These are phyloP conservation scores for Cyphellophora attinorum DNA, from an alignment of 2,329 filamentous ascomycete genomes.

Conservation along the genomic window DNA sequence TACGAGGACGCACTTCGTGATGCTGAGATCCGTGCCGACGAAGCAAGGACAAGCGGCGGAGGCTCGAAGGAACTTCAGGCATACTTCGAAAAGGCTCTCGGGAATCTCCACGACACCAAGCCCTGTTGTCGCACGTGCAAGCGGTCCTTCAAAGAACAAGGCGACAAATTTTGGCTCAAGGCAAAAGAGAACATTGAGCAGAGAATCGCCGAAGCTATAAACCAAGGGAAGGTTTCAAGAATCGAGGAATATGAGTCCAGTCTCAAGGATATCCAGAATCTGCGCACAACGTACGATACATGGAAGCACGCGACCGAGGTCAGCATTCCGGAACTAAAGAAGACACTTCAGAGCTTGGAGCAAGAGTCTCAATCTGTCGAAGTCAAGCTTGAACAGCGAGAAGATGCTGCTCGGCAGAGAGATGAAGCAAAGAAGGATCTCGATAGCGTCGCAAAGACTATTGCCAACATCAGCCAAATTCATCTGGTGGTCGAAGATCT, in stretches of 20 bases:
- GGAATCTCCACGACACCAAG: slow-evolving; percentile 45
- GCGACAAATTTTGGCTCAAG: slow-evolving; percentile 49
- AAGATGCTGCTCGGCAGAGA: slow-evolving; percentile 52
- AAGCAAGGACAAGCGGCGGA: slow-evolving; percentile 53
- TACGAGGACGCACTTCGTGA: slow-evolving; percentile 45
- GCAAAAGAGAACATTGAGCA: slow-evolving; percentile 57
- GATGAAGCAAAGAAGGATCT: slow-evolving; percentile 62
- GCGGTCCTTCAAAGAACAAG: slow-evolving; percentile 50
- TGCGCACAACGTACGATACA: slow-evolving; percentile 61
- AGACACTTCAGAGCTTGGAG: slow-evolving; percentile 54
- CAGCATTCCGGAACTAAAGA: slow-evolving; percentile 61
- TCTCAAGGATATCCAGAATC: slow-evolving; percentile 52
- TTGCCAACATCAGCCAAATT: slow-evolving; percentile 65
- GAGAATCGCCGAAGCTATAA: slow-evolving; percentile 17
- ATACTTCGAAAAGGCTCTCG: slow-evolving; percentile 62
- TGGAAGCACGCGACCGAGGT: slow-evolving; percentile 57
- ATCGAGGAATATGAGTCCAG: slow-evolving; percentile 54
- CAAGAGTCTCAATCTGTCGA: slow-evolving; percentile 52
- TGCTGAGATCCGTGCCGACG: slow-evolving; percentile 41
- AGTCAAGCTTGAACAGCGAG: slow-evolving; percentile 55
- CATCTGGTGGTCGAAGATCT: slow-evolving; percentile 62
- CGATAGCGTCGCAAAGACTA: slow-evolving; percentile 65
- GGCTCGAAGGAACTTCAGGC: slow-evolving; percentile 58
- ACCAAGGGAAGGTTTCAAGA: slow-evolving; percentile 45
- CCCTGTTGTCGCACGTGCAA: slow-evolving; percentile 71